Conservation (phyloP, 2,329 filamentous ascomycete species). For the Chaetomiaceae sp. region DNA sequence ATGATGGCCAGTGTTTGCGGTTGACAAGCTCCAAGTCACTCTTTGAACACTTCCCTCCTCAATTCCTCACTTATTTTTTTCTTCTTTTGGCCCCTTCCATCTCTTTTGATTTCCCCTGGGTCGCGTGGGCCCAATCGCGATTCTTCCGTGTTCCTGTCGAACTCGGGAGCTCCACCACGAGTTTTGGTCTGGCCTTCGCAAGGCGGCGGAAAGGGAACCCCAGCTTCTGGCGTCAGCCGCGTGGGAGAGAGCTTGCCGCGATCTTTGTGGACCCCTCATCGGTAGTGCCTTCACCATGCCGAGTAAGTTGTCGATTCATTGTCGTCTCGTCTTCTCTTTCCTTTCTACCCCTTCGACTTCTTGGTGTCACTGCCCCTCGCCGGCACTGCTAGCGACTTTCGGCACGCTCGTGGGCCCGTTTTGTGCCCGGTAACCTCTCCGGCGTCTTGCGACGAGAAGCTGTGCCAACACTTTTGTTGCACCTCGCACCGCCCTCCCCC, state of each 20-base stretch:
- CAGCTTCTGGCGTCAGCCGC: slow-evolving; percentile 14
- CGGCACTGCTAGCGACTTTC: slow-evolving; percentile 2
- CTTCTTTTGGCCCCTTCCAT: slow-evolving; percentile 13
- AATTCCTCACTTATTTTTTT: slow-evolving; percentile 14
- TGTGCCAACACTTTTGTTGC: slow-evolving; percentile 5
- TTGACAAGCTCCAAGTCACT: slow-evolving; percentile 30
- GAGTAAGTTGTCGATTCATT: slow-evolving; percentile 22
- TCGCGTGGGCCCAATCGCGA: neutral
- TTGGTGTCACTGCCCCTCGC: slow-evolving; percentile 6
- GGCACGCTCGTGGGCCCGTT: neutral
- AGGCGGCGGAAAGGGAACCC: slow-evolving; percentile 16
- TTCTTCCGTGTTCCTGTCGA: neutral
- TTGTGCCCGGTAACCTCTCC: neutral
- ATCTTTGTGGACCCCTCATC: slow-evolving; percentile 21
- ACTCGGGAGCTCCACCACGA: slow-evolving; percentile 16
- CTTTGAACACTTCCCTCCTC: slow-evolving; percentile 16
- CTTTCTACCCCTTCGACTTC: neutral
- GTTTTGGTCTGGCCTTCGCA: neutral
- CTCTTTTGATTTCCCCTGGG: neutral
- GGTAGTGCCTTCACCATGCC: slow-evolving; percentile 23
- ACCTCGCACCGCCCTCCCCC: neutral
- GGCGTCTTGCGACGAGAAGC: neutral
- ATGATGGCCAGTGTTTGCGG: slow-evolving; percentile 28
- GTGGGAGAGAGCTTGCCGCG: slow-evolving; percentile 13
- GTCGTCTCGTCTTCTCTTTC: slow-evolving; percentile 4